Conservation (phyloP, 176 grass and related monocot genomes). For the Oryza glumipatula region DNA sequence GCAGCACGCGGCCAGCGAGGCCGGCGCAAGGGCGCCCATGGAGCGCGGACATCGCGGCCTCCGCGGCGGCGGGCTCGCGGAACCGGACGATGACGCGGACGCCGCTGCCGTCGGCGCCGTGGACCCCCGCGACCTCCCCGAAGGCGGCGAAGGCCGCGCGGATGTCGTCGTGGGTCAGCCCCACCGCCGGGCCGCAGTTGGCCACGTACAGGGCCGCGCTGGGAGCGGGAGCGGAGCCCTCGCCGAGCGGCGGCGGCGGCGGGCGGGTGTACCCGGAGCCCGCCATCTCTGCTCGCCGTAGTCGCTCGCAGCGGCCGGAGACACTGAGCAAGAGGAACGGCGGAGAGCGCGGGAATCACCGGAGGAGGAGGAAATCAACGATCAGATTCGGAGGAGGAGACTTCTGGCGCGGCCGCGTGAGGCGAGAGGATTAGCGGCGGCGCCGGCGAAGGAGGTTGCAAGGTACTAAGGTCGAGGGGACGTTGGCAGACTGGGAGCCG, state of each 20-base stretch:
- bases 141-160: constrained; percentile 57
- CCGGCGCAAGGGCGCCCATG: constrained; percentile 56
- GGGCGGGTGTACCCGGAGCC: constrained; percentile 56
- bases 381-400: not conserved
- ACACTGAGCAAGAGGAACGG: not conserved
- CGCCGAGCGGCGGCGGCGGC: not conserved
- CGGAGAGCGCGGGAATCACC: too few species aligned
- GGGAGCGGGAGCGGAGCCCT: constrained; percentile 20
- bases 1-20: constrained; percentile 60
- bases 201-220: constrained; percentile 74
- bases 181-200: constrained; percentile 84
- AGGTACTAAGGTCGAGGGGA: not conserved
- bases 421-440: too few species aligned
- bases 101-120: constrained; percentile 69
- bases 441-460: not conserved
- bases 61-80: constrained; percentile 52
- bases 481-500: too few species aligned
- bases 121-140: constrained; percentile 65
- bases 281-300: constrained; percentile 30
- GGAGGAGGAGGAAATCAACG: not conserved
- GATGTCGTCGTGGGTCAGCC: constrained; percentile 61
- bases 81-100: constrained; percentile 77
- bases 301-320: not conserved
- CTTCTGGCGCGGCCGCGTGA: not conserved
- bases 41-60: constrained; percentile 65